A percentile compares a stretch with the other conserved stretches of the same genome.
phyloP scores from a whole-genome alignment of 1,139 yeast genomes.

The Taphrina confusa region DNA sequence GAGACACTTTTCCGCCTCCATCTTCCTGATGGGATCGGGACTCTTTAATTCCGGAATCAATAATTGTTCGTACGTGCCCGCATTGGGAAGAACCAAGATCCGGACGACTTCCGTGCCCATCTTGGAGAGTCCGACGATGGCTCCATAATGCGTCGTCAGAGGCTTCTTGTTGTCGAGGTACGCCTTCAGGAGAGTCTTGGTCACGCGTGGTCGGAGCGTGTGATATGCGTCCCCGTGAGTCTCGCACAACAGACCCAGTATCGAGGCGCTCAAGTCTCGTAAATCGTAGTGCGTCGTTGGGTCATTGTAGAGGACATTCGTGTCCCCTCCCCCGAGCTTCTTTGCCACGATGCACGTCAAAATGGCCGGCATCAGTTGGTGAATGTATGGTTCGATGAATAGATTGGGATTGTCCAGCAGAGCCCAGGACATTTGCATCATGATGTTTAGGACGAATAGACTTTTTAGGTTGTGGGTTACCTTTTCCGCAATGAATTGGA shows the following conservation, averaged over 20 bases:
- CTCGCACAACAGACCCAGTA: constrained; percentile 72
- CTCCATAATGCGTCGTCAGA: constrained; percentile 89
- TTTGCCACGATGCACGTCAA: constrained; percentile 86
- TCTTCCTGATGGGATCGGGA: constrained; percentile 36
- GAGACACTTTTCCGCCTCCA: constrained; percentile 36
- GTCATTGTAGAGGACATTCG: constrained; percentile 42
- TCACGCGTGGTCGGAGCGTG: constrained; percentile 88
- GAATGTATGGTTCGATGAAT: constrained; percentile 89
- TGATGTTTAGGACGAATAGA: constrained; percentile 71
- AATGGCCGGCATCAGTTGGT: constrained; percentile 93
- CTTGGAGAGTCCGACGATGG: constrained; percentile 78
- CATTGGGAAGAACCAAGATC: constrained; percentile 78
- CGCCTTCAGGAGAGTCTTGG: constrained; percentile 87
- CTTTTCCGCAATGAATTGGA: constrained; percentile 94
- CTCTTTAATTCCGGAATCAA: constrained; percentile 46
- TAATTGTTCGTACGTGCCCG: constrained; percentile 72
- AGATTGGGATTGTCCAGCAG: constrained; percentile 80
- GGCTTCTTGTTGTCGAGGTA: constrained; percentile 78
- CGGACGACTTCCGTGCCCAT: constrained; percentile 88
- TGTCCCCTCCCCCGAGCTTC: constrained; percentile 63
- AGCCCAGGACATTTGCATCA: constrained; percentile 87
- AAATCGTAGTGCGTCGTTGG: constrained; percentile 50
- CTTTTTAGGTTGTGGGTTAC: constrained; percentile 83
- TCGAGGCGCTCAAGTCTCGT: constrained; percentile 83
- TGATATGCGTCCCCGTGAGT: constrained; percentile 85